A percentile compares a stretch with the other conserved stretches of the same genome.
Conservation (phyloP, 2,329 filamentous ascomycete species). For the Penicillium olsonii region DNA sequence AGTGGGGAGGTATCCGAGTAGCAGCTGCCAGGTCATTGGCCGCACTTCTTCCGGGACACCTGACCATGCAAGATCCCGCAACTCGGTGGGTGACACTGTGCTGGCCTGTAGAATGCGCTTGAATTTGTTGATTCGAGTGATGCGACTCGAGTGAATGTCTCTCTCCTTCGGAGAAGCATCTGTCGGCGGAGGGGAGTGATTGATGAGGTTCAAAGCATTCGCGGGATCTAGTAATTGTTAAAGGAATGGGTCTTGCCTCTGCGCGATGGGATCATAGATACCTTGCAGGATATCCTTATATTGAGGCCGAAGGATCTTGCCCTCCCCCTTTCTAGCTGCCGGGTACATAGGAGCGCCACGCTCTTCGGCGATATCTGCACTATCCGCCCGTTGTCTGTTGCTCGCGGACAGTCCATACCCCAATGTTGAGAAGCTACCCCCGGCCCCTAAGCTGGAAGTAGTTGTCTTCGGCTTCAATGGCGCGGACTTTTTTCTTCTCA, state of each 20-base stretch:
- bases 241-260: neutral
- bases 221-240: slow-evolving; percentile 63
- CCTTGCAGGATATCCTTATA: slow-evolving; percentile 92
- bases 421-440: slow-evolving; percentile 27
- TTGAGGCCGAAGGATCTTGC: slow-evolving; percentile 93
- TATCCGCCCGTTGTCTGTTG: slow-evolving; percentile 74
- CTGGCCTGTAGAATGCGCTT: slow-evolving; percentile 93
- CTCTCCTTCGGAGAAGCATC: slow-evolving; percentile 79
- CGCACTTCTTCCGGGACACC: slow-evolving; percentile 93
- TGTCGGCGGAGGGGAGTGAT: slow-evolving; percentile 72
- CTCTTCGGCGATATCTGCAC: slow-evolving; percentile 92
- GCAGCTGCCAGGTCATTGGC: slow-evolving; percentile 97
- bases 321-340: slow-evolving; percentile 83
- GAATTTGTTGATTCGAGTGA: slow-evolving; percentile 97
- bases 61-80: slow-evolving; percentile 87
- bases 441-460: slow-evolving; percentile 42
- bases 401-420: slow-evolving; percentile 37
- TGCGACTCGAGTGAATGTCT: slow-evolving; percentile 82
- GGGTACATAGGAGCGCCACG: slow-evolving; percentile 81
- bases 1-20: slow-evolving; percentile 94
- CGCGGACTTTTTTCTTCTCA: slow-evolving; percentile 69
- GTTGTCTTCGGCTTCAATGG: slow-evolving; percentile 40
- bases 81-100: slow-evolving; percentile 79
- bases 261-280: slow-evolving; percentile 29
- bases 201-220: slow-evolving; percentile 92